phyloP scores from a whole-genome alignment of 306 rosid genomes.

The Cucurbita pepo region DNA sequence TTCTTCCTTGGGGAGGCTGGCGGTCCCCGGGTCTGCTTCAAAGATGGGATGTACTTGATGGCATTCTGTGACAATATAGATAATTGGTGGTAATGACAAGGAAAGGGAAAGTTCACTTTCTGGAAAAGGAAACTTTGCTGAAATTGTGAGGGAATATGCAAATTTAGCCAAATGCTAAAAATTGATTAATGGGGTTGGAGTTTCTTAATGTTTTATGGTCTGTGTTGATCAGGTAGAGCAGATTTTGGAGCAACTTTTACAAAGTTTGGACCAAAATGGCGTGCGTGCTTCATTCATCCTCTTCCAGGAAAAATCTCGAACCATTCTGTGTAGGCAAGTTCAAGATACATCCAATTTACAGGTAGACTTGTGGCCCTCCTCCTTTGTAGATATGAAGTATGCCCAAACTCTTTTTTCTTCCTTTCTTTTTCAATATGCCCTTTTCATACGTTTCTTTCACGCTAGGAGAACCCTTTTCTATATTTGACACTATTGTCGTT shows the following conservation, averaged over 20 bases:
- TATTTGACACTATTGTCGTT: background rate
- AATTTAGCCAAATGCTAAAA: background rate
- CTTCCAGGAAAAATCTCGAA: background rate
- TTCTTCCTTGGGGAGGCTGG: background rate
- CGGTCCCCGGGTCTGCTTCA: background rate
- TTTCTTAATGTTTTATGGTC: background rate
- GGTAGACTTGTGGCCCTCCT: background rate
- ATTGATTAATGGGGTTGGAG: background rate
- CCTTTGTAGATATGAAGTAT: background rate
- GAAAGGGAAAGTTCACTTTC: background rate
- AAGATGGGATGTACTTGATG: background rate
- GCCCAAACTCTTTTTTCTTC: background rate
- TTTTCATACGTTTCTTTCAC: conserved; percentile 3
- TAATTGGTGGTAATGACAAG: background rate
- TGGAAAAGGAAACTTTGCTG: too few relatives aligned
- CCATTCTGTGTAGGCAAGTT: background rate
- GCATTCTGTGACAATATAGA: background rate
- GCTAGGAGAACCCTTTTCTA: background rate
- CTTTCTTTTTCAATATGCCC: background rate
- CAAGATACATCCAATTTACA: background rate
- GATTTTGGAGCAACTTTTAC: background rate
- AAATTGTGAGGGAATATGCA: background rate
- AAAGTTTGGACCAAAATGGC: background rate
- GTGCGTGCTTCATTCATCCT: background rate
- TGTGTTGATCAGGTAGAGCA: background rate